Conservation (phyloP, 2,329 filamentous ascomycete species). For the Polychaeton citri region DNA sequence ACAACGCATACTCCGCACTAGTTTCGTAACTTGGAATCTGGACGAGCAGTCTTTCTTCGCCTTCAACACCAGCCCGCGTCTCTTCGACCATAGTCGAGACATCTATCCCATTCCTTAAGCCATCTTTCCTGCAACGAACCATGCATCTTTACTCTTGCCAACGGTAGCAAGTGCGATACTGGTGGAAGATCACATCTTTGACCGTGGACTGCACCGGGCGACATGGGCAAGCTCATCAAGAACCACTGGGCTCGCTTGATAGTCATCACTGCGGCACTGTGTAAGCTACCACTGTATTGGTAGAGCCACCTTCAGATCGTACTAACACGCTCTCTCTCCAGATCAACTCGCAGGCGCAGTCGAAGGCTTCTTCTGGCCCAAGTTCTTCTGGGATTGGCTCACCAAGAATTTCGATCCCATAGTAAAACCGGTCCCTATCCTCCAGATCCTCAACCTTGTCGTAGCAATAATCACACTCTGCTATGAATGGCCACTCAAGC, state of each 20-base stretch:
- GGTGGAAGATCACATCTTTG: neutral
- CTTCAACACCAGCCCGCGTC: too few species aligned
- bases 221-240: constrained; percentile 97
- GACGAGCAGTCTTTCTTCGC: too few species aligned
- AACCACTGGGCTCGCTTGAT: constrained; percentile 98
- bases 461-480: constrained; percentile 66
- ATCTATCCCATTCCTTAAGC: too few species aligned
- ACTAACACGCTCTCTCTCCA: constrained; percentile 27
- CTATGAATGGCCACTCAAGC: constrained; percentile 80
- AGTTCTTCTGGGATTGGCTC: constrained; percentile 95
- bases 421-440: constrained; percentile 73
- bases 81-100: too few species aligned
- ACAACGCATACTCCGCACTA: too few species aligned
- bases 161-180: neutral
- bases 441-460: constrained; percentile 82
- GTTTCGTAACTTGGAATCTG: too few species aligned
- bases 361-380: constrained; percentile 93
- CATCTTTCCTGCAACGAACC: too few species aligned
- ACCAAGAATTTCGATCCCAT: constrained; percentile 79
- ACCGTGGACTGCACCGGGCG: constrained; percentile 7
- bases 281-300: constrained; percentile 41
- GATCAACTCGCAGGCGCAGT: constrained; percentile 78
- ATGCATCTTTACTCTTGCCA: neutral
- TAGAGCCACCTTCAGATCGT: too few species aligned
- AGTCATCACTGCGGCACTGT: constrained; percentile 67